These are phyloP conservation scores for Pilasporangium apinafurcum DNA, from an alignment of 352 stramenopile species.

Conservation along the genomic window DNA sequence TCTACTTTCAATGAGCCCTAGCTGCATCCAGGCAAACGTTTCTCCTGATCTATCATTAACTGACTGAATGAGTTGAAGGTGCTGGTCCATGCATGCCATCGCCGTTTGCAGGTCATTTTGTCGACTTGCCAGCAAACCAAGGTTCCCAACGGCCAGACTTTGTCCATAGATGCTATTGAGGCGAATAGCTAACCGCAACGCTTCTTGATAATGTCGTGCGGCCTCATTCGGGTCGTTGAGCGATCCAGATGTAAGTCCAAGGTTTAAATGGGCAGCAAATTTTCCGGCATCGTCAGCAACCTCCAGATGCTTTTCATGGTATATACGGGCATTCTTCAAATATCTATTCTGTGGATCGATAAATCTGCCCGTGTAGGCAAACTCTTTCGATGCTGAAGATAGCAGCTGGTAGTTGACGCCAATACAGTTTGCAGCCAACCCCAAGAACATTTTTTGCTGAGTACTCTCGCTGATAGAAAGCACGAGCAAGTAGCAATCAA, in stretches of 20 bases:
- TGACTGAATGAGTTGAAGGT: slow-evolving; percentile 85
- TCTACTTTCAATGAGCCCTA: slow-evolving; percentile 68
- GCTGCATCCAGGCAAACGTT: slow-evolving; percentile 82
- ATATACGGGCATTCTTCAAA: slow-evolving; percentile 45
- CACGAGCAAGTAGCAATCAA: slow-evolving; percentile 83
- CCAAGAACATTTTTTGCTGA: slow-evolving; percentile 68
- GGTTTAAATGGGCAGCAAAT: slow-evolving; percentile 84
- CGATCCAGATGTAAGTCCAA: slow-evolving; percentile 73
- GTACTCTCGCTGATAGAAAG: slow-evolving; percentile 82
- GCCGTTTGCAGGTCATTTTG: slow-evolving; percentile 78
- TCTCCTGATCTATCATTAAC: slow-evolving; percentile 72
- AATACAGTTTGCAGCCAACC: slow-evolving; percentile 82
- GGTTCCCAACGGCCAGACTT: slow-evolving; percentile 82
- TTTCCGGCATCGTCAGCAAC: slow-evolving; percentile 78
- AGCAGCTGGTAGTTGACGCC: slow-evolving; percentile 84
- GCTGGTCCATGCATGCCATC: slow-evolving; percentile 83
- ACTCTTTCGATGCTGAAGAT: slow-evolving; percentile 49
- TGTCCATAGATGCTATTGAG: slow-evolving; percentile 83
- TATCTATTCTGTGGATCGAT: slow-evolving; percentile 36
- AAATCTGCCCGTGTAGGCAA: slow-evolving; percentile 71
- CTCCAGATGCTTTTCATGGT: slow-evolving; percentile 75
- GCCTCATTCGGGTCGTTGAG: slow-evolving; percentile 61
- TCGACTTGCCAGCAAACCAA: slow-evolving; percentile 78
- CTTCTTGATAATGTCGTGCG: slow-evolving; percentile 83
- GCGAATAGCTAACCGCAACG: slow-evolving; percentile 76